Conservation (phyloP, 345 rosid genomes). For the Bretschneidera sinensis region DNA sequence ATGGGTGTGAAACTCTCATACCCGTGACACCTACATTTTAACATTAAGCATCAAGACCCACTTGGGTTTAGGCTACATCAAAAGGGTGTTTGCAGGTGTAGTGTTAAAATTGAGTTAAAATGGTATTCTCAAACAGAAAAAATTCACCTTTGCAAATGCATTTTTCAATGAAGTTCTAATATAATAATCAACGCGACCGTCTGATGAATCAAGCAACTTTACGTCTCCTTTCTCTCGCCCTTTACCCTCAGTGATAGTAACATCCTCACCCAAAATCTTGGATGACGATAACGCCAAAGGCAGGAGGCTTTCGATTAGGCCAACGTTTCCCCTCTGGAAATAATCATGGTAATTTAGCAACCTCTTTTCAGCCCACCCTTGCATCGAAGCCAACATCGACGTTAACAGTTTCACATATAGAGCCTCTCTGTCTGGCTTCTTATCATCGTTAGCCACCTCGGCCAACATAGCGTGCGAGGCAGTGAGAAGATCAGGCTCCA, state of each 20-base stretch:
- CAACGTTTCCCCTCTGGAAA: constrained; percentile 56
- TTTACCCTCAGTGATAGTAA: constrained; percentile 39
- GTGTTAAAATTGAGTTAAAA: too few species aligned
- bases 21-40: too few species aligned
- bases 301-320: constrained; percentile 58
- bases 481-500: constrained; percentile 69
- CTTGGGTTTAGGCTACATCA: too few species aligned
- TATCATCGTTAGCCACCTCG: constrained; percentile 75
- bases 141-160: constrained; percentile 63
- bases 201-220: constrained; percentile 39
- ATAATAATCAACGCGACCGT: constrained; percentile 58
- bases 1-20: too few species aligned
- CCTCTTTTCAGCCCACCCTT: constrained; percentile 83
- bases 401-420: constrained; percentile 51
- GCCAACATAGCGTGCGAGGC: constrained; percentile 73
- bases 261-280: constrained; percentile 63
- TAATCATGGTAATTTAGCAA: constrained; percentile 64
- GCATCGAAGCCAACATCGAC: constrained; percentile 62
- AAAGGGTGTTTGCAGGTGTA: too few species aligned
- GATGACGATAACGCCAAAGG: constrained; percentile 65
- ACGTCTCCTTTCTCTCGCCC: constrained; percentile 46
- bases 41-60: too few species aligned
- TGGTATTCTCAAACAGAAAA: too few species aligned
- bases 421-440: constrained; percentile 59
- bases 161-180: constrained; percentile 66